A percentile compares a stretch with the other conserved stretches of the same genome.
Conservation (phyloP, 352 stramenopile genomes). For the Aphanomyces invadans region DNA sequence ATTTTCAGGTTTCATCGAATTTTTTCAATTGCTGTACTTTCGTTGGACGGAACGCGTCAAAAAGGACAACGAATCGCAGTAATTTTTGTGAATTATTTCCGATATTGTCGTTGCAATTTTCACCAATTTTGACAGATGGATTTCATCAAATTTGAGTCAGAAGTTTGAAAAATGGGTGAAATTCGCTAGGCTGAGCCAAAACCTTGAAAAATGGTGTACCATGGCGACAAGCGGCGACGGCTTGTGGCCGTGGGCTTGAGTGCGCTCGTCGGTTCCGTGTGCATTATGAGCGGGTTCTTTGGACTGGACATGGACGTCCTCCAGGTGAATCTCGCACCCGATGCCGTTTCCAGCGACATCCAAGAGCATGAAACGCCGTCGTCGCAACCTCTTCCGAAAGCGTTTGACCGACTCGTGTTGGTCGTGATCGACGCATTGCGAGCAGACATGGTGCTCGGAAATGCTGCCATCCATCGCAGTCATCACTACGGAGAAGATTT, state of each 20-base stretch:
- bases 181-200: neutral
- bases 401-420: conserved; percentile 74
- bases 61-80: too few species aligned
- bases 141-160: neutral
- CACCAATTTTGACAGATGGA: too few species aligned
- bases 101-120: too few species aligned
- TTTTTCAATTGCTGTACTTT: too few species aligned
- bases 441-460: conserved; percentile 82
- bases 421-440: conserved; percentile 82
- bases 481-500: conserved; percentile 35
- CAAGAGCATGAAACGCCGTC: neutral
- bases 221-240: neutral
- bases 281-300: conserved; percentile 47
- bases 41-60: too few species aligned
- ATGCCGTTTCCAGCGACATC: neutral
- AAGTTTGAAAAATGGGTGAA: neutral
- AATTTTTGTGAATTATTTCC: too few species aligned
- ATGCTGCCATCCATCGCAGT: conserved; percentile 39
- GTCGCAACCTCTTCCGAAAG: conserved; percentile 15
- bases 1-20: too few species aligned
- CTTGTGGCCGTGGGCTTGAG: conserved; percentile 29
- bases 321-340: conserved; percentile 24
- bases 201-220: neutral
- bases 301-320: conserved; percentile 50
- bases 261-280: conserved; percentile 38